Base-by-base conservation (phyloP, 208 protist genomes). In the Borovskyia barvae region DNA sequence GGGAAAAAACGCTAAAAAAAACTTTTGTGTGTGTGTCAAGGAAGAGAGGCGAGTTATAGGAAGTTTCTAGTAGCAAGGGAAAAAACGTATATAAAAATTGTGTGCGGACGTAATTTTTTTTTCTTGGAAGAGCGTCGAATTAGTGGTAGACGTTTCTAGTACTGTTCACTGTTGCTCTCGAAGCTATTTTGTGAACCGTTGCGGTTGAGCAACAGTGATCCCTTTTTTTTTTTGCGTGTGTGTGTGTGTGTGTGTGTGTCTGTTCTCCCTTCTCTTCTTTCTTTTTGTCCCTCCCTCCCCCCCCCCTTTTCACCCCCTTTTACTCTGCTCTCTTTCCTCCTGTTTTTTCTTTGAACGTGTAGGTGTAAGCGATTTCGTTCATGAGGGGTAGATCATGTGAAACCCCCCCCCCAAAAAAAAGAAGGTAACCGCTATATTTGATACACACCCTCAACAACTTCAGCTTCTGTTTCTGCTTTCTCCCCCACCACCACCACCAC, bases 391-490 rank as follows among this genome's bases (percentile, higher is more conserved):
- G 24, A 20, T 25, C 17, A 45, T 25, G 24, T 25, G 40, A 45
- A 45, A 45, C 7, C 5, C 7, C 24, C 8, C 24, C 24, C 17
- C 17, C 0, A 45, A 45, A 15, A 45, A 45, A 45, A 45, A n/a
- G 24, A 45, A 45, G 24, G n/a, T n/a, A n/a, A n/a, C n/a, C n/a
- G n/a, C n/a, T n/a, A n/a, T n/a, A n/a, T n/a, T n/a, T n/a, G n/a
- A n/a, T n/a, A n/a, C n/a, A n/a, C n/a, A n/a, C 26, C 29, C 12
- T 48, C 53, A 35, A 11, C 46, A 26, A 24, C 41, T 25, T 11
- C 39, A 39, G 35, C 35, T 48, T 33, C 48, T 49, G 29, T 22
- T 25, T 7, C 25, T 33, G 14, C 2, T 57, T 53, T 66, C 43
- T 30, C 7, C n/a, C 32, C 43, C 33, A 41, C 50, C 9, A 42